Evolutionary conservation across 345 rosid species (phyloP), one percentile per base, ranked within the genome.

Genomic region (Gossypium anomalum): DNA sequence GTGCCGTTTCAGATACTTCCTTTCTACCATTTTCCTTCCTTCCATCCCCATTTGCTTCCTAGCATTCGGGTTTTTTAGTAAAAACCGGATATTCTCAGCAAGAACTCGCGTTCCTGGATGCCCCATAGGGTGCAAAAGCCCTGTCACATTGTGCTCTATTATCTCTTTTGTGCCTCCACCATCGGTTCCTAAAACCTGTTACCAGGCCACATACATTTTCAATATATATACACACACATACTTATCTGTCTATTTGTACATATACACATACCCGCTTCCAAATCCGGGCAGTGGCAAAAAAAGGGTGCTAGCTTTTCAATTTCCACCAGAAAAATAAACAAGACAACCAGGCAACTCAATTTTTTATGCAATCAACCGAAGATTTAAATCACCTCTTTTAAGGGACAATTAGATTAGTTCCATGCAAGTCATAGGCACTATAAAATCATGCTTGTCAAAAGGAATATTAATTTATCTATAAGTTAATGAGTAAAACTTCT

Each of bases 91-190:
- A 68, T 87, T 92, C 38, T 80, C 83, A 3, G 95, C 89, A 20
- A 94, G 87, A 29, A 70, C 80, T 76, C 11, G 86, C 74, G 76
- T 75, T 22, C 97, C 97, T 0, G 80, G 80, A 47, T 60, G 87
- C 48, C 97, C 97, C 15, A 82, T 78, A 0, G 97, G 88, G 81
- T 94, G 97, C 78, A 94, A 87, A 75, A 94, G 85, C 68, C 98
- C 97, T 1, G 97, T 89, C 22, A 88, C 84, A 22, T 90, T 94
- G 62, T 92, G 91, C 80, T 85, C 83, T 0, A 94, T 92, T 29
- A 94, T 92, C 86, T 90, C 97, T 81, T 82, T 86, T 15, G 97
- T 89, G 76, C 98, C 98, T 75, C 98, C 98, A 27, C 93, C 90
- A 57, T 92, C 91, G 44, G 98, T 94, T 70, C 98, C 98, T 8